Base-by-base conservation (phyloP, 495 filamentous ascomycete species). In the Aspergillus taichungensis region DNA sequence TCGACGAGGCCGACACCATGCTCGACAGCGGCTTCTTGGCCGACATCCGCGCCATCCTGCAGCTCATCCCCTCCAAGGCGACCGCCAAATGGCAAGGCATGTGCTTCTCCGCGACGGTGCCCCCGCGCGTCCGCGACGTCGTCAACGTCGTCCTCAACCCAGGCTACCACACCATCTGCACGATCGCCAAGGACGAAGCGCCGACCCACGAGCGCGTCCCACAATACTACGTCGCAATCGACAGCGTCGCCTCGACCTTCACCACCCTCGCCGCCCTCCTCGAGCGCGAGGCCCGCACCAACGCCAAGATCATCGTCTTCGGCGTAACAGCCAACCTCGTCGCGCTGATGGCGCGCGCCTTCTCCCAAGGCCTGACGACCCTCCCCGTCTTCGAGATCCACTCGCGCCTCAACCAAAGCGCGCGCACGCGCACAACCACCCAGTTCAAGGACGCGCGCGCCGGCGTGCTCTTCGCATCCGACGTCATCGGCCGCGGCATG, bases 401-500 rank as follows among this genome's bases (percentile, higher is more conserved):
- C 45, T 76, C 78, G 36, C 69, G 79, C 37, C 72, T 84, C 52
- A 66, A 54, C 43, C 83, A 85, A 56, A 58, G 49, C 34, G 66
- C 62, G 30, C 72, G 82, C 46, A 83, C 76, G 7, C 71, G 57
- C 18, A 72, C 73, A 12, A 84, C 82, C 5, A 69, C 75, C 11
- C 63, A 71, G 13, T 87, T 82, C 70, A 82, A 82, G 46, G 57
- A 72, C 13, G 74, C 76, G 0, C 55, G 55, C 5, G 60, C 63
- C 27, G 71, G 75, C 30, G 70, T 85, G 44, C 60, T 86, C 53
- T 76, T 85, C 51, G 82, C 82, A 30, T 78, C 78, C 11, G 82
- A 86, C 57, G 81, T 87, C 18, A 75, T 87, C 37, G 83, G 82
- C 12, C 75, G 83, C 42, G 83, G 83, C 28, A 91, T 96, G 88